Conservation (phyloP, 108 stramenopile species). For the Mediolabrus comicus region DNA sequence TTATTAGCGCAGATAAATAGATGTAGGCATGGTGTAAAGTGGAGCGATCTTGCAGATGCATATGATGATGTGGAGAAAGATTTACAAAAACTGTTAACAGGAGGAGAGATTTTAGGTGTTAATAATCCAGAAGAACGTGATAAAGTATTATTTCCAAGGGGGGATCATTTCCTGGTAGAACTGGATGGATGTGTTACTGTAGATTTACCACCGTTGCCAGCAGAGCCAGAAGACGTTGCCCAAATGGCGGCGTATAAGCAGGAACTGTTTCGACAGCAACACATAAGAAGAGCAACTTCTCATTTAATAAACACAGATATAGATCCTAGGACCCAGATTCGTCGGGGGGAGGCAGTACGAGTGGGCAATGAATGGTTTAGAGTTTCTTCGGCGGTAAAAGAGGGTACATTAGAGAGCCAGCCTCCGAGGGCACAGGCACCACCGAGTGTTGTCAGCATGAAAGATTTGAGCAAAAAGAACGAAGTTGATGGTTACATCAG, state of each 20-base stretch:
- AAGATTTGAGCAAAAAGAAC: slow-evolving; percentile 73
- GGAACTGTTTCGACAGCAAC: not conserved
- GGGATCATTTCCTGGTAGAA: slow-evolving; percentile 80
- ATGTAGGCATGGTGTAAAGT: slow-evolving; percentile 64
- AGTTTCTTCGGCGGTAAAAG: slow-evolving; percentile 67
- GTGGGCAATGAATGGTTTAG: slow-evolving; percentile 84
- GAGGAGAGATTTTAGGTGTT: slow-evolving; percentile 77
- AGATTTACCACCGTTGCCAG: slow-evolving; percentile 3
- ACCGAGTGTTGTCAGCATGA: slow-evolving; percentile 58
- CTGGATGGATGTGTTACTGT: slow-evolving; percentile 72
- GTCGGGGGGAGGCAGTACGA: slow-evolving; percentile 81
- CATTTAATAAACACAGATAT: slow-evolving; percentile 61
- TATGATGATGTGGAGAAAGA: slow-evolving; percentile 79
- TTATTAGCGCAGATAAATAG: slow-evolving; percentile 84
- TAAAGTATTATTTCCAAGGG: slow-evolving; percentile 75
- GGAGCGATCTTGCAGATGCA: slow-evolving; percentile 66
- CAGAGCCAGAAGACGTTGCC: not conserved
- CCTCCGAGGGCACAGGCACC: slow-evolving; percentile 80
- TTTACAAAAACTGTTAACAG: slow-evolving; percentile 58
- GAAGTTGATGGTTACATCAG: slow-evolving; percentile 79
- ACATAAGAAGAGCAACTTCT: slow-evolving; percentile 4
- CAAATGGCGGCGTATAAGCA: not conserved
- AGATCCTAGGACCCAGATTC: slow-evolving; percentile 68
- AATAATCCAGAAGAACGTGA: slow-evolving; percentile 75
- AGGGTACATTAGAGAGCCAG: slow-evolving; percentile 66